A percentile compares a stretch with the other conserved stretches of the same genome.
phyloP scores from a whole-genome alignment of 108 stramenopile species.

The Cyclotella baltica region DNA sequence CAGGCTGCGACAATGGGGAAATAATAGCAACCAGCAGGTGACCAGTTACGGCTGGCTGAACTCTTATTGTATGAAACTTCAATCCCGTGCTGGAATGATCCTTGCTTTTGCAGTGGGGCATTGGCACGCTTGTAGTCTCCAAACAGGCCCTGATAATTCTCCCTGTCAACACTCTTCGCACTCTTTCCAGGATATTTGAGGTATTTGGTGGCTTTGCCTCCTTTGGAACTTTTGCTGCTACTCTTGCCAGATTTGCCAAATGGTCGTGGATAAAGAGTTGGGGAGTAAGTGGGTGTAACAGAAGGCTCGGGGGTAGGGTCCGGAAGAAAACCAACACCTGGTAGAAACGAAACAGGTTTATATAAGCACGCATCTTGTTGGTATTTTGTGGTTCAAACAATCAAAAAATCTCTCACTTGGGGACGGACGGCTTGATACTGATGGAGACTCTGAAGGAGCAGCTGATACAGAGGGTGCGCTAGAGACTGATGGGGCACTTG shows the following conservation, averaged over 20 bases:
- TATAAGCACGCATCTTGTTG: not conserved
- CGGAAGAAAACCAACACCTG: conserved; percentile 6
- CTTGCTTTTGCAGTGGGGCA: not conserved
- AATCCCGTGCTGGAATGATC: not conserved
- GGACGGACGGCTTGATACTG: conserved; percentile 5
- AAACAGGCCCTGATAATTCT: conserved; percentile 14
- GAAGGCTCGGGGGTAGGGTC: conserved; percentile 21
- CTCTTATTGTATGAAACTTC: conserved; percentile 12
- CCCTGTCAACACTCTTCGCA: not conserved
- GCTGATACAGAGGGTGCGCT: conserved; percentile 8
- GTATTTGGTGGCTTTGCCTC: not conserved
- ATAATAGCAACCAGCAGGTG: not conserved
- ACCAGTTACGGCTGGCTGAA: not conserved
- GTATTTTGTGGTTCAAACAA: not conserved
- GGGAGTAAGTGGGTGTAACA: conserved; percentile 11
- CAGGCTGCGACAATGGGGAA: not conserved
- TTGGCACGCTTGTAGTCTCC: conserved; percentile 16
- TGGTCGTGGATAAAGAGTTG: conserved; percentile 4
- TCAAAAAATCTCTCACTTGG: conserved; percentile 1
- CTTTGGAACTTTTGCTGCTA: not conserved
- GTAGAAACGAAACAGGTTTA: not conserved
- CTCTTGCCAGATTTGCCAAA: conserved; percentile 17
- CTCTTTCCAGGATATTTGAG: conserved; percentile 19
- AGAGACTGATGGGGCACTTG: conserved; percentile 22
- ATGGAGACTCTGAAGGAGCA: conserved; percentile 3